Evolutionary conservation across 306 rosid species (phyloP).

Genomic region (Malus asiatica): DNA sequence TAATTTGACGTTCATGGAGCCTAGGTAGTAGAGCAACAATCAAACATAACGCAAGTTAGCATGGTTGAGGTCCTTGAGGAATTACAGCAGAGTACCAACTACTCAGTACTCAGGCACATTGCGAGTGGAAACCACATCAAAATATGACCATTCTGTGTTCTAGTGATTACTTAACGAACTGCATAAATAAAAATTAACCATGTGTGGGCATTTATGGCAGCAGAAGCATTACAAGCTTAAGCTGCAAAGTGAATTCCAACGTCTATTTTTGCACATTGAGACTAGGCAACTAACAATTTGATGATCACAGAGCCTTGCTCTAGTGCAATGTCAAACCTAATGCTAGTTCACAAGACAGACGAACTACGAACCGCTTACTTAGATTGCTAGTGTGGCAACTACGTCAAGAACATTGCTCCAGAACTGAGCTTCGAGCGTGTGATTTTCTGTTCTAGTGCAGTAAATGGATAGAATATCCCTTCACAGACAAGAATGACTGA

Average conservation of each 20-base stretch:
- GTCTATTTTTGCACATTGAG: conserved; percentile 37
- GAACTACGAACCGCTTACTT: neutral
- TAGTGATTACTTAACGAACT: neutral
- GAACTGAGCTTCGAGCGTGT: neutral
- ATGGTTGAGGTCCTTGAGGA: neutral
- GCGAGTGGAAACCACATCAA: neutral
- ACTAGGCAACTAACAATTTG: conserved; percentile 23
- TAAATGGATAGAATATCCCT: neutral
- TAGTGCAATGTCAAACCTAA: conserved; percentile 19
- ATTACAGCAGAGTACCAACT: neutral
- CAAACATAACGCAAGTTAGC: neutral
- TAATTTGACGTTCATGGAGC: conserved; percentile 23
- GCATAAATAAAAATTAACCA: neutral
- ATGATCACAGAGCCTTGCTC: conserved; percentile 35
- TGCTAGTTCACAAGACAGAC: neutral
- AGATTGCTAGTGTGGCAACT: neutral
- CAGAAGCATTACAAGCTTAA: conserved; percentile 20
- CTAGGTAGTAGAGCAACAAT: conserved; percentile 38
- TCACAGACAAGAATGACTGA: neutral
- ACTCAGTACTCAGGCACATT: neutral
- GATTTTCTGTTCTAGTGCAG: neutral
- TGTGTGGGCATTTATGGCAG: conserved; percentile 75
- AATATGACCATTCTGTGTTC: neutral
- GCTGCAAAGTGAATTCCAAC: conserved; percentile 72
- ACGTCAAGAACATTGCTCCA: neutral